Percentiles rank a stretch among this genome's conserved stretches.
Conservation (phyloP, 176 grass and related monocot genomes). For the Oryza meyeriana region DNA sequence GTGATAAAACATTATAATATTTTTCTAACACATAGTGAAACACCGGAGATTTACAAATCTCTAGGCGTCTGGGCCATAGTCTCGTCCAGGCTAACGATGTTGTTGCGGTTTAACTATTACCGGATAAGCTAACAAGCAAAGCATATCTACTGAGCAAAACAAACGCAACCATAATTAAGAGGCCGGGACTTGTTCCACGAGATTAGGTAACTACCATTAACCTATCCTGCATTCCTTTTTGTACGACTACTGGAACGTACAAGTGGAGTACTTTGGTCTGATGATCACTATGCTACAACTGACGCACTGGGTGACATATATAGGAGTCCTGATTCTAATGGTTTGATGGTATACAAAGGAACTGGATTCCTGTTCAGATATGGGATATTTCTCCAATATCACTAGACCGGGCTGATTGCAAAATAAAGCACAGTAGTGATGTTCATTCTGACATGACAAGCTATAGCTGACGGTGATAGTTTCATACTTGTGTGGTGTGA, state of each 20-base stretch:
- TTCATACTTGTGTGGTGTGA: not conserved
- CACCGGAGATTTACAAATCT: too few species aligned
- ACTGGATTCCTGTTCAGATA: constrained; percentile 14
- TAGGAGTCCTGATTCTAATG: not conserved
- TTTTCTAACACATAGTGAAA: too few species aligned
- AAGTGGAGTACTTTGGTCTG: not conserved
- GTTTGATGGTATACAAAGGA: not conserved
- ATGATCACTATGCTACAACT: not conserved
- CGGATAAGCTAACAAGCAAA: too few species aligned
- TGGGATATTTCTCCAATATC: not conserved
- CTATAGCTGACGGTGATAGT: not conserved
- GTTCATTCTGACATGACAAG: not conserved
- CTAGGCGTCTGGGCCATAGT: too few species aligned
- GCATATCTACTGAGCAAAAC: too few species aligned
- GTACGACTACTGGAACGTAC: not conserved
- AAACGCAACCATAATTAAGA: too few species aligned
- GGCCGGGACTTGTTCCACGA: not conserved
- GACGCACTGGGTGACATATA: constrained; percentile 30
- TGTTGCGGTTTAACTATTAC: too few species aligned
- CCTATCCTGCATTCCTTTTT: not conserved
- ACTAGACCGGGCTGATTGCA: not conserved
- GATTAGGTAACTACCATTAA: not conserved
- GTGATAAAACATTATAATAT: too few species aligned
- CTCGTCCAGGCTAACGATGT: too few species aligned
- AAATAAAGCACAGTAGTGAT: not conserved